phyloP scores from a whole-genome alignment of 2,329 filamentous ascomycete species.

The Aspergillus pseudoterreus region DNA sequence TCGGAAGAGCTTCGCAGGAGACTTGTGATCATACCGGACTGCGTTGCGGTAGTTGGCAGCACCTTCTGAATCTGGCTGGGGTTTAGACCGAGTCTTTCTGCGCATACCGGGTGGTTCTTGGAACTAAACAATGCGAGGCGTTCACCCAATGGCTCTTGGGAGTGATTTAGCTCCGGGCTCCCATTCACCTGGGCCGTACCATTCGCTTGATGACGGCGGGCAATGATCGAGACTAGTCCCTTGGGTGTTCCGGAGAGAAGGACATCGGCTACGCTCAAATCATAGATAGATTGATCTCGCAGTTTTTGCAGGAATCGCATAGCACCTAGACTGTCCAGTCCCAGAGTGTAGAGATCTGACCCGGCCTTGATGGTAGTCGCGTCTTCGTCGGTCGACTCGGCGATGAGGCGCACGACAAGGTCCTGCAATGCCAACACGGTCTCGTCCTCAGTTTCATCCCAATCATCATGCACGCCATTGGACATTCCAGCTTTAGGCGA shows the following conservation, averaged over 20 bases:
- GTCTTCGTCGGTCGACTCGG: constrained; percentile 13
- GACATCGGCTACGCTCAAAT: constrained; percentile 25
- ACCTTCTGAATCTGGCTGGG: constrained; percentile 22
- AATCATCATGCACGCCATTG: constrained; percentile 4
- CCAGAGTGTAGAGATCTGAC: constrained; percentile 21
- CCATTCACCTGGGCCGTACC: neutral
- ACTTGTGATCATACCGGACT: constrained; percentile 35
- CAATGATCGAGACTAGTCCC: constrained; percentile 17
- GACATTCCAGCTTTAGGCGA: neutral
- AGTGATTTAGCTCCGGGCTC: neutral
- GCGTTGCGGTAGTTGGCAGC: constrained; percentile 32
- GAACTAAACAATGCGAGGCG: constrained; percentile 15
- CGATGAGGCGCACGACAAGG: constrained; percentile 15
- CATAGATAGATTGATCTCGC: constrained; percentile 22
- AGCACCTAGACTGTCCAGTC: constrained; percentile 35
- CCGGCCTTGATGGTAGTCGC: constrained; percentile 12
- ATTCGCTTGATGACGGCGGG: constrained; percentile 2
- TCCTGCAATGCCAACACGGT: constrained; percentile 6
- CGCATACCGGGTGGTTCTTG: constrained; percentile 15
- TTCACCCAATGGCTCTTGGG: neutral
- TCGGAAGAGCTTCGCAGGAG: constrained; percentile 23
- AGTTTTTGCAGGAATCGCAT: constrained; percentile 32
- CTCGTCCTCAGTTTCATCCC: constrained; percentile 4
- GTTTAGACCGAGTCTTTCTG: constrained; percentile 14
- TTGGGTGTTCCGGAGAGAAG: constrained; percentile 25